Conservation (phyloP, 2,329 filamentous ascomycete species). For the Colletotrichum musae region DNA sequence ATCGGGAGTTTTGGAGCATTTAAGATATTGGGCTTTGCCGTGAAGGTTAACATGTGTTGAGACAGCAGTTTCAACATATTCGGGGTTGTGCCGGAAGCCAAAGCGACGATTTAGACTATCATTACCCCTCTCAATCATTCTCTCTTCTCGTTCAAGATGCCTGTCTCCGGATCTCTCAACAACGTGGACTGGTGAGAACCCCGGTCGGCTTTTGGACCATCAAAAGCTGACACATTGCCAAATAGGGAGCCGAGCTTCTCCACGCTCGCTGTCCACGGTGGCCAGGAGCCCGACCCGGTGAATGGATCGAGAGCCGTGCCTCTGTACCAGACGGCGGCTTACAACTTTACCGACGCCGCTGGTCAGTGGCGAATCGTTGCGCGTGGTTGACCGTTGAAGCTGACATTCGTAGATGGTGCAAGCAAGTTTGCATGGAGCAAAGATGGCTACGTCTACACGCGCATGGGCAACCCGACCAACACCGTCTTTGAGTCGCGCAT, state of each 20-base stretch:
- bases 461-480: slow-evolving; percentile 94
- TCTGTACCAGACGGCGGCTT: slow-evolving; percentile 87
- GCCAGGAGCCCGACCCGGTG: slow-evolving; percentile 82
- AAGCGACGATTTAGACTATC: slow-evolving; percentile 30
- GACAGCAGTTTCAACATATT: slow-evolving; percentile 18
- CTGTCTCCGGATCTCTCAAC: slow-evolving; percentile 50
- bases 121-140: slow-evolving; percentile 34
- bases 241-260: slow-evolving; percentile 39
- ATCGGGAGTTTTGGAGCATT: slow-evolving; percentile 31
- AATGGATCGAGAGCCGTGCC: slow-evolving; percentile 93
- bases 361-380: slow-evolving; percentile 8
- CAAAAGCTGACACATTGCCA: slow-evolving; percentile 19
- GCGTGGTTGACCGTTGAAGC: not conserved
- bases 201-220: slow-evolving; percentile 34
- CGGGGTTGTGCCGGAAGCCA: slow-evolving; percentile 14
- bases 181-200: slow-evolving; percentile 50
- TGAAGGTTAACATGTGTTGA: slow-evolving; percentile 11
- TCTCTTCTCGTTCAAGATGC: slow-evolving; percentile 44
- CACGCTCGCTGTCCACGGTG: slow-evolving; percentile 43
- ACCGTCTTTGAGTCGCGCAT: slow-evolving; percentile 97
- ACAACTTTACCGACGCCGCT: slow-evolving; percentile 42
- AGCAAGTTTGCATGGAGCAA: slow-evolving; percentile 50
- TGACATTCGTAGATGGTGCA: slow-evolving; percentile 51
- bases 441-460: slow-evolving; percentile 92
- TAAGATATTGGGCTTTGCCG: slow-evolving; percentile 33